Percentiles rank a stretch among this genome's conserved stretches.
These are phyloP conservation scores for Apiotrichum gamsii DNA, from an alignment of 1,284 basidiomycete genomes.

Conservation along the genomic window DNA sequence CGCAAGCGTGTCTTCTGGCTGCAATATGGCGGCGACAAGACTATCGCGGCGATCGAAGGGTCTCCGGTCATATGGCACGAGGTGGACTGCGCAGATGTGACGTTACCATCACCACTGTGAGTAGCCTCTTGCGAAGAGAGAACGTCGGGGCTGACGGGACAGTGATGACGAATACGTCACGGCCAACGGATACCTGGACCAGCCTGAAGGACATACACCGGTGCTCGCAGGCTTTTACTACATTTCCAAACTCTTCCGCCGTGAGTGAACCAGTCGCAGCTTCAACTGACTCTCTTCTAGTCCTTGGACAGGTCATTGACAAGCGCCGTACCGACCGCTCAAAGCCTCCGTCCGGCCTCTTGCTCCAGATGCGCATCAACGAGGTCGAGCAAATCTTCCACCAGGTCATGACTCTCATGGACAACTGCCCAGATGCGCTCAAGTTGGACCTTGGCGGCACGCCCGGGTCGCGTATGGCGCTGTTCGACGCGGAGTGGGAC, in stretches of 20 bases:
- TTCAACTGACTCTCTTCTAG: too few relatives aligned
- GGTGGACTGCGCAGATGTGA: conserved; percentile 59
- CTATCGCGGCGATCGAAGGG: conserved; percentile 69
- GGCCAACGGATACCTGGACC: conserved; percentile 66
- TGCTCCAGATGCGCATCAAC: conserved; percentile 35
- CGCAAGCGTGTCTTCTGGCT: conserved; percentile 76
- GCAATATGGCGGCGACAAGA: conserved; percentile 78
- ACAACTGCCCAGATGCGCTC: conserved; percentile 37
- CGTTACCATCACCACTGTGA: conserved; percentile 31
- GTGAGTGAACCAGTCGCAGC: too few relatives aligned
- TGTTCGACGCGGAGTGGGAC: conserved; percentile 36
- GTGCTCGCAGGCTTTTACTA: conserved; percentile 78
- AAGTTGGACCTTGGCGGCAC: conserved; percentile 24
- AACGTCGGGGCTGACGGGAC: neutral
- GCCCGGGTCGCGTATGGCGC: conserved; percentile 11
- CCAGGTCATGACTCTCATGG: conserved; percentile 38
- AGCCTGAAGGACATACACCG: conserved; percentile 73
- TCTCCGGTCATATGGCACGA: conserved; percentile 73
- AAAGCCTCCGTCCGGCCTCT: conserved; percentile 31
- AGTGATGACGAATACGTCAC: conserved; percentile 56
- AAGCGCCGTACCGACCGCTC: conserved; percentile 33
- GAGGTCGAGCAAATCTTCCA: conserved; percentile 39
- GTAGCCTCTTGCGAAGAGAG: too few relatives aligned
- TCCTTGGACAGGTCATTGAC: conserved; percentile 35
- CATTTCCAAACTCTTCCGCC: conserved; percentile 66